Evolutionary conservation across 805 yeast species (phyloP).

Genomic region (Peterozyma xylosa): DNA sequence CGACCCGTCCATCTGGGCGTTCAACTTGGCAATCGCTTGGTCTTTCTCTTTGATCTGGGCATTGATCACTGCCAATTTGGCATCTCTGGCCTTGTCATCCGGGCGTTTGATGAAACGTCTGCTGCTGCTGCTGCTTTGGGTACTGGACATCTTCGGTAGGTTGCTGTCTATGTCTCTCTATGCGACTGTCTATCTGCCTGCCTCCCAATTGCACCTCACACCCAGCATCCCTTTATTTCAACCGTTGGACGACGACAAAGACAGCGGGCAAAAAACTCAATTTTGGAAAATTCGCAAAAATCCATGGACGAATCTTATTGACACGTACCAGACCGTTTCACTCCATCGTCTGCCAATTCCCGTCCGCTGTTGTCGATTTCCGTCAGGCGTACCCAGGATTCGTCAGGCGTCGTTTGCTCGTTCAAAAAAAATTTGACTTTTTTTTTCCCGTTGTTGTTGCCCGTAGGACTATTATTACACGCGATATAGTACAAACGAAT

Average conservation of each 20-base stretch:
- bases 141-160: too few relatives aligned
- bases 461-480: not conserved
- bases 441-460: not conserved
- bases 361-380: not conserved
- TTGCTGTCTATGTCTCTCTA: too few relatives aligned
- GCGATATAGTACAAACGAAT: not conserved
- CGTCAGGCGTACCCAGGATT: not conserved
- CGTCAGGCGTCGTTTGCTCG: not conserved
- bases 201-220: too few relatives aligned
- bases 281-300: too few relatives aligned
- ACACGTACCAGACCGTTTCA: too few relatives aligned
- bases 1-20: slow-evolving; percentile 47
- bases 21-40: slow-evolving; percentile 40
- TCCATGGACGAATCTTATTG: too few relatives aligned
- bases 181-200: too few relatives aligned
- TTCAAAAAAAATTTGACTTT: not conserved
- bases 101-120: slow-evolving; percentile 68
- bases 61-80: slow-evolving; percentile 44
- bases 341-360: not conserved
- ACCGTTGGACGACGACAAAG: too few relatives aligned
- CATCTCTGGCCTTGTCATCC: slow-evolving; percentile 58
- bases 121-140: too few relatives aligned
- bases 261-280: too few relatives aligned
- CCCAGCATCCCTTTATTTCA: too few relatives aligned
- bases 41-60: slow-evolving; percentile 60